Evolutionary conservation across 176 grass and related monocot species (phyloP), one percentile per base, ranked within the genome.

Genomic region (Triticum urartu): DNA sequence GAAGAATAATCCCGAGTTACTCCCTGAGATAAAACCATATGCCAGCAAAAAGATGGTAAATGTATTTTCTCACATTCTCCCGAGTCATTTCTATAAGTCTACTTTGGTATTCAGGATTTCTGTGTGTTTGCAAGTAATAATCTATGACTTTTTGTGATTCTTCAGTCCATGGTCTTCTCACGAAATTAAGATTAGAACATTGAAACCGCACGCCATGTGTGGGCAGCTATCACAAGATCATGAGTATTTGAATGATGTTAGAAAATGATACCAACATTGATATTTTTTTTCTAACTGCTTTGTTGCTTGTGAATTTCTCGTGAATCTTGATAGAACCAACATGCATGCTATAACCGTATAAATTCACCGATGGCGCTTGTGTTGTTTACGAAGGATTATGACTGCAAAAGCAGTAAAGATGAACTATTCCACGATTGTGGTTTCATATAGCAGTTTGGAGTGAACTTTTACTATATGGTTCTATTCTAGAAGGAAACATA

Each of bases 1-100:
- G 4, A 75, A 90, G 26, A 86, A 79, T n/a, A 70, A 58, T 25
- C n/a, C 86, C 77, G 90, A 91, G 68, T 64, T 79, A 60, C 48
- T 81, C 70, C 61, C 83, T 74, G 79, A 92, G 64, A 91, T 95
- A 65, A 94, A 89, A 71, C 93, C 90, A 59, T 98, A 98, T 84
- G 84, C 90, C 60, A 95, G 96, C 86, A 98, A 98, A 92, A 72
- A 91, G 54, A 89, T 93, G 91, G 93, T 97, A 97, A 82, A 40
- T 86, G 13, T 67, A 61, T 68, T 58, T 45, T 85, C 52, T 76
- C 38, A 77, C 13, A 72, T 64, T 64, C 64, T 34, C n/a, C 1
- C 58, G 56, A 54, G 11, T 42, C 39, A 33, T 62, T 64, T 67
- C 74, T 38, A 18, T 10, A 84, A 15, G 17, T 54, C 68, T 35